Conservation (phyloP, 208 protist genomes). For the Trypanosoma conorhini region DNA sequence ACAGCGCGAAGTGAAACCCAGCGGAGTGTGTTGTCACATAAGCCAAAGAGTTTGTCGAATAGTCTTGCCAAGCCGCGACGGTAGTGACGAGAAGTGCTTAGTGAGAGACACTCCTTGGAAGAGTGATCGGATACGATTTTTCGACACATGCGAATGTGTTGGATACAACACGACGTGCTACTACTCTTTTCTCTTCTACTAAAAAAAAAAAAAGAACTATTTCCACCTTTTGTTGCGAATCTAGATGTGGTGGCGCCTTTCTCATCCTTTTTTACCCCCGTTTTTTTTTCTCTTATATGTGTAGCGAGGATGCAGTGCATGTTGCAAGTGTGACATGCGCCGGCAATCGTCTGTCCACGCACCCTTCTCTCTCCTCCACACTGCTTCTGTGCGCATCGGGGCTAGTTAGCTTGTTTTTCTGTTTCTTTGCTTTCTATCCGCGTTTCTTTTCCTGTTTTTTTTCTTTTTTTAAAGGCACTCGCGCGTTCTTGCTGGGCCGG, state of each 20-base stretch:
- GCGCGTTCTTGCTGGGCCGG: not conserved
- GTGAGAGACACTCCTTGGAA: not conserved
- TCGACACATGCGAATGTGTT: not conserved
- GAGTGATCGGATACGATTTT: not conserved
- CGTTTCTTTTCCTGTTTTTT: too few relatives aligned
- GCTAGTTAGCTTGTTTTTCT: too few relatives aligned
- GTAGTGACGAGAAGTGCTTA: not conserved
- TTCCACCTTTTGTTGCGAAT: too few relatives aligned
- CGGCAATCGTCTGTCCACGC: too few relatives aligned
- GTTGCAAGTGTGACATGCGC: too few relatives aligned
- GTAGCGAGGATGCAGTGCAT: too few relatives aligned
- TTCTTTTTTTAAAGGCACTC: not conserved
- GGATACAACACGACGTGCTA: not conserved
- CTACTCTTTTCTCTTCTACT: not conserved
- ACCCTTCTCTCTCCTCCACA: too few relatives aligned
- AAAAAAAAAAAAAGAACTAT: too few relatives aligned
- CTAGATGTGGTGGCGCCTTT: too few relatives aligned
- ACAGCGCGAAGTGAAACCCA: conserved; percentile 74
- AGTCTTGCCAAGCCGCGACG: conserved; percentile 61
- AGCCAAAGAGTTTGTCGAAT: conserved; percentile 86
- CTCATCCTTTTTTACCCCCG: conserved; percentile 9
- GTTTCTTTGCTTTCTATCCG: too few relatives aligned
- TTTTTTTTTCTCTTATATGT: conserved; percentile 3
- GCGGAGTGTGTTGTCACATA: conserved; percentile 60
- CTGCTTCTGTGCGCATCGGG: too few relatives aligned